phyloP scores from a whole-genome alignment of 164 flowering plant genomes.

The Litsea cubeba region DNA sequence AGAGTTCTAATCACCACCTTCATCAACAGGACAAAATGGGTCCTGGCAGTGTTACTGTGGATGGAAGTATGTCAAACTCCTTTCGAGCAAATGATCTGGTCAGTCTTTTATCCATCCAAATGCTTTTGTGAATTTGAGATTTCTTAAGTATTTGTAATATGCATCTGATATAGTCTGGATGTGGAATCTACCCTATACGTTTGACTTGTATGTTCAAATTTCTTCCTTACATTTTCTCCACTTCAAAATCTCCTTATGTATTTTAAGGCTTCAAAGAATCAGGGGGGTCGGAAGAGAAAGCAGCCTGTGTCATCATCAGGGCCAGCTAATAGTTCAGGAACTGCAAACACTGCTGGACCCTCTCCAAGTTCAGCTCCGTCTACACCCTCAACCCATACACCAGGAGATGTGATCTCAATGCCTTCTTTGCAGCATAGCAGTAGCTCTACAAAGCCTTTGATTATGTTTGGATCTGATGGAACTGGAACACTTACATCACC shows the following conservation, averaged over 20 bases:
- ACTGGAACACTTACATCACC: slow-evolving; percentile 83
- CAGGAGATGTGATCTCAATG: slow-evolving; percentile 94
- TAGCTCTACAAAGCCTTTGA: slow-evolving; percentile 70
- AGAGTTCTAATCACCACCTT: slow-evolving; percentile 62
- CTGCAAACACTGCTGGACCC: slow-evolving; percentile 94
- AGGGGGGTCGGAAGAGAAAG: slow-evolving; percentile 86
- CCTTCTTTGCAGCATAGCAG: slow-evolving; percentile 72
- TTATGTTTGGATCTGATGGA: slow-evolving; percentile 80
- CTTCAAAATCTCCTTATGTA: slow-evolving; percentile 18
- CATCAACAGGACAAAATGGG: slow-evolving; percentile 76
- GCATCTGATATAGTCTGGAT: background rate
- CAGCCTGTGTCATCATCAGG: slow-evolving; percentile 97
- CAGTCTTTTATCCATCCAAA: slow-evolving; percentile 1
- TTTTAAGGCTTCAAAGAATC: slow-evolving; percentile 77
- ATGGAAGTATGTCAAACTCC: slow-evolving; percentile 86
- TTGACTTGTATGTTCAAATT: too few relatives aligned
- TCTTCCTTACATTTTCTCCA: background rate
- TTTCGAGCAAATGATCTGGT: slow-evolving; percentile 97
- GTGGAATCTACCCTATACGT: background rate
- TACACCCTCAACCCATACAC: slow-evolving; percentile 95
- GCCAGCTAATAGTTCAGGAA: slow-evolving; percentile 98
- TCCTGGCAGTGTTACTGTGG: slow-evolving; percentile 59
- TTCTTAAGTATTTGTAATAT: background rate
- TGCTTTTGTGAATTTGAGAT: background rate
- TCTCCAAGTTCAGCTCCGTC: slow-evolving; percentile 97